Evolutionary conservation across 371 early-diverging fungal genomes (phyloP), one percentile per base, ranked within the genome.

Genomic region (Actinomortierella wolfii): DNA sequence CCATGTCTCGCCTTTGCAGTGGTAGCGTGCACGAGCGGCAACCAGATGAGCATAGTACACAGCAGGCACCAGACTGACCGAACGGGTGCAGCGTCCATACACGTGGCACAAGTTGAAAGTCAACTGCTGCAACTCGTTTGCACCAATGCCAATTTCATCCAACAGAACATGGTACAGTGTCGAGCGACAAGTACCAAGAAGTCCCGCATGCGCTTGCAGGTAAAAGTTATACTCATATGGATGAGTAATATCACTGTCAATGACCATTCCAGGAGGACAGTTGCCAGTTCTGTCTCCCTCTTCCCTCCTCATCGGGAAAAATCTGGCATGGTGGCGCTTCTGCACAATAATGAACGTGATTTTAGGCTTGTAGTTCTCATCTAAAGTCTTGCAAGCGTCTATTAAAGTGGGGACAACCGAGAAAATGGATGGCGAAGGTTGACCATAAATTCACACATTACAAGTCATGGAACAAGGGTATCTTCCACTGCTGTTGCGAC

Each of bases 321-420:
- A 97, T 14, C 96, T 81, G 21, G 95, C 90, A 65, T 96, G 95
- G 75, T 99, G 99, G 25, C 98, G 88, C 78, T 99, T 98, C 70
- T 98, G 96, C 6, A 95, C 97, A 0, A 95, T 86, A 26, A 98
- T 81, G 68, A 92, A 98, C 1, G 96, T 97, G 52, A 99, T 77
- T 25, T 86, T 82, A 1, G 98, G 98, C 2, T 76, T 76, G 78
- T 97, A 97, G 15, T 63, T 63, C 21, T 75, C 64, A 9, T 92
- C 91, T 3, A 98, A 51, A 0, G 68, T 64, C 5, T 62, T 57
- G 69, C 93, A 97, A 7, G 97, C 97, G 9, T 79, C 75, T 61
- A 26, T 28, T 15, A 23, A 25, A n/a, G 17, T 1, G 51, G 34
- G 5, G 23, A 45, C n/a, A n/a, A n/a, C n/a, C n/a, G n/a, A n/a